These are phyloP conservation scores for Falciphora oryzae DNA, from an alignment of 2,329 filamentous ascomycete genomes.

Conservation along the genomic window DNA sequence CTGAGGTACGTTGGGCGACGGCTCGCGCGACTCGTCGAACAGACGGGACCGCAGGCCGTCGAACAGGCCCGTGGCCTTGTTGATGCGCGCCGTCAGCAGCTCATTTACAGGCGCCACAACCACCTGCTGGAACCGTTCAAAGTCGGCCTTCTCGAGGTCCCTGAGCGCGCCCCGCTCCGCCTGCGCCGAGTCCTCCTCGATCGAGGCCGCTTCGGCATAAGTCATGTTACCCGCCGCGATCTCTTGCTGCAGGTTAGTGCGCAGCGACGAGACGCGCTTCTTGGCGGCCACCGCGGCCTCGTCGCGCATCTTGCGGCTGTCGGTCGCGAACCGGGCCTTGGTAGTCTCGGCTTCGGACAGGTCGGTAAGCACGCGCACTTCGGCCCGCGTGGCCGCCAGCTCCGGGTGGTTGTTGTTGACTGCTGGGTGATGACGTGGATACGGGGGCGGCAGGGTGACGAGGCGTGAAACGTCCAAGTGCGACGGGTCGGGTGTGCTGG, in stretches of 20 bases:
- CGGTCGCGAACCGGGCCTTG: conserved; percentile 55
- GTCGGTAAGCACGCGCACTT: conserved; percentile 68
- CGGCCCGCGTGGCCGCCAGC: conserved; percentile 68
- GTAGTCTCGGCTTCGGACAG: conserved; percentile 65
- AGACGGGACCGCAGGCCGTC: conserved; percentile 67
- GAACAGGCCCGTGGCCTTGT: conserved; percentile 69
- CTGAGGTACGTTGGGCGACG: conserved; percentile 76
- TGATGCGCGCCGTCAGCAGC: conserved; percentile 69
- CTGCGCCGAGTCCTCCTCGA: conserved; percentile 67
- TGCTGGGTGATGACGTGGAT: conserved; percentile 89
- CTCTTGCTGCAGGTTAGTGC: conserved; percentile 70
- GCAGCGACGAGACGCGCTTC: conserved; percentile 57
- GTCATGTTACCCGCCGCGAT: conserved; percentile 72
- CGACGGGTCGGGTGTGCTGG: conserved; percentile 40
- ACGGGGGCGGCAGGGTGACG: conserved; percentile 87
- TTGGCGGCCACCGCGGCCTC: conserved; percentile 45
- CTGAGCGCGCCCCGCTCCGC: conserved; percentile 67
- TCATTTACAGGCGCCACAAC: conserved; percentile 83
- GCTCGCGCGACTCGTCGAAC: conserved; percentile 62
- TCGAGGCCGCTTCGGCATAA: conserved; percentile 75
- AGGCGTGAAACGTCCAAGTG: conserved; percentile 84
- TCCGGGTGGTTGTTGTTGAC: conserved; percentile 95
- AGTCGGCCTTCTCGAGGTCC: conserved; percentile 70
- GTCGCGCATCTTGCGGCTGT: conserved; percentile 52
- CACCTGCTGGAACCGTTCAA: conserved; percentile 75